Conservation (phyloP, 2,329 filamentous ascomycete genomes). For the Curvularia sp. region DNA sequence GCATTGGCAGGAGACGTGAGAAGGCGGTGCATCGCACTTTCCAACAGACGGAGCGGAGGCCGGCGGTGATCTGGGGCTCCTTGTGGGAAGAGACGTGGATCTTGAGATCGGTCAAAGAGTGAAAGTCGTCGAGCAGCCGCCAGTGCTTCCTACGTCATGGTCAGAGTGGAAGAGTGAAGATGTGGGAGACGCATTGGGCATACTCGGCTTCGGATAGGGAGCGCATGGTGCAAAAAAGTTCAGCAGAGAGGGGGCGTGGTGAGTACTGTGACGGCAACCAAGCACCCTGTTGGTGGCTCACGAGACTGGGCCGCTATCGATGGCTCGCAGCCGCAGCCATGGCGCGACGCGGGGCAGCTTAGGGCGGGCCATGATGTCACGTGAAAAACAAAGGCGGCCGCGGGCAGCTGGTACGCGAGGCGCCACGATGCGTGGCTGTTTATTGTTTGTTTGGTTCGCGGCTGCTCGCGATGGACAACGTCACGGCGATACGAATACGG, state of each 20-base stretch:
- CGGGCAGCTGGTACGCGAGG: neutral
- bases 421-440: conserved; percentile 2
- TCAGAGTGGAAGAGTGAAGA: conserved; percentile 19
- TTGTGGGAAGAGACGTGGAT: conserved; percentile 47
- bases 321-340: conserved; percentile 4
- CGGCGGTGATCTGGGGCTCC: conserved; percentile 58
- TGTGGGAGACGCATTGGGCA: conserved; percentile 12
- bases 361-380: conserved; percentile 15
- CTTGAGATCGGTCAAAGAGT: conserved; percentile 48
- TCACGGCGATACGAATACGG: conserved; percentile 14
- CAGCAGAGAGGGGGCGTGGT: conserved; percentile 13
- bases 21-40: conserved; percentile 64
- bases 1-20: neutral
- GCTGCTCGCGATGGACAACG: conserved; percentile 10
- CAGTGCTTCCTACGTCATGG: conserved; percentile 41
- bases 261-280: conserved; percentile 19
- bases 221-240: conserved; percentile 35
- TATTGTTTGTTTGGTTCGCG: conserved; percentile 4
- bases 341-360: conserved; percentile 30
- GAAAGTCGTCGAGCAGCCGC: conserved; percentile 47
- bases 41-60: conserved; percentile 89
- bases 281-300: conserved; percentile 46
- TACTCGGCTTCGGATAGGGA: conserved; percentile 45
- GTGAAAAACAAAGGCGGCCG: neutral
- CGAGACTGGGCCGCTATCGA: neutral